These are phyloP conservation scores for Myriosclerotinia scirpicola DNA, from an alignment of 2,329 filamentous ascomycete species.

Conservation along the genomic window DNA sequence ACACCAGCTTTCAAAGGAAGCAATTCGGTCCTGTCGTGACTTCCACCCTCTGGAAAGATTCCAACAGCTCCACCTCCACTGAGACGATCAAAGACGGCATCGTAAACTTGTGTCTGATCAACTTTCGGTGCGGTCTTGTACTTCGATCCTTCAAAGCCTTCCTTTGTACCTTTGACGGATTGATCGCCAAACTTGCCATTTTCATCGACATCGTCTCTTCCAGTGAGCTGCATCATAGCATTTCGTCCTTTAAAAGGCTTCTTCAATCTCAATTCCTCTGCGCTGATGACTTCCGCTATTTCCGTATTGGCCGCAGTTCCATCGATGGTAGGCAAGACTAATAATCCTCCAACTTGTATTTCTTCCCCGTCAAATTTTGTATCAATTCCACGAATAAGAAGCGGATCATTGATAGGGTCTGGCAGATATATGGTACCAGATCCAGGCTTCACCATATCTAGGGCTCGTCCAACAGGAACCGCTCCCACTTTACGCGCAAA, in stretches of 20 bases:
- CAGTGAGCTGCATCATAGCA: slow-evolving; percentile 78
- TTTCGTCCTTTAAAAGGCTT: slow-evolving; percentile 79
- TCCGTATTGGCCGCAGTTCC: slow-evolving; percentile 76
- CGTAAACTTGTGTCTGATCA: slow-evolving; percentile 89
- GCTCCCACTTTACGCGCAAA: slow-evolving; percentile 81
- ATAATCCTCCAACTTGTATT: slow-evolving; percentile 74
- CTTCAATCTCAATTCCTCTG: slow-evolving; percentile 82
- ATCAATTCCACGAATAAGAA: slow-evolving; percentile 59
- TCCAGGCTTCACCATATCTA: slow-evolving; percentile 82
- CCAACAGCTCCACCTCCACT: slow-evolving; percentile 84
- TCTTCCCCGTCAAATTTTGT: slow-evolving; percentile 76
- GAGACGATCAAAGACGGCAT: slow-evolving; percentile 83
- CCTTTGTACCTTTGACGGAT: slow-evolving; percentile 26
- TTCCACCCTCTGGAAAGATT: slow-evolving; percentile 95
- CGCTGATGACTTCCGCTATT: slow-evolving; percentile 76
- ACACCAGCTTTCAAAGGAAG: slow-evolving; percentile 91
- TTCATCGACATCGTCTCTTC: slow-evolving; percentile 68
- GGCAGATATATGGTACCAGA: slow-evolving; percentile 83
- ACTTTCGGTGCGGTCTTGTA: slow-evolving; percentile 91
- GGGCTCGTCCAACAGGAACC: slow-evolving; percentile 88
- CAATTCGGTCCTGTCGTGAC: slow-evolving; percentile 89
- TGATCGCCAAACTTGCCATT: slow-evolving; percentile 47
- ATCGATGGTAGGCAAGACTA: slow-evolving; percentile 84
- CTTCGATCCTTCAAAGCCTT: slow-evolving; percentile 70
- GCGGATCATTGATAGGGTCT: slow-evolving; percentile 78